Percentiles rank a stretch among this genome's conserved stretches.
Conservation (phyloP, 2,329 filamentous ascomycete species). For the Hypoxylon sp. region DNA sequence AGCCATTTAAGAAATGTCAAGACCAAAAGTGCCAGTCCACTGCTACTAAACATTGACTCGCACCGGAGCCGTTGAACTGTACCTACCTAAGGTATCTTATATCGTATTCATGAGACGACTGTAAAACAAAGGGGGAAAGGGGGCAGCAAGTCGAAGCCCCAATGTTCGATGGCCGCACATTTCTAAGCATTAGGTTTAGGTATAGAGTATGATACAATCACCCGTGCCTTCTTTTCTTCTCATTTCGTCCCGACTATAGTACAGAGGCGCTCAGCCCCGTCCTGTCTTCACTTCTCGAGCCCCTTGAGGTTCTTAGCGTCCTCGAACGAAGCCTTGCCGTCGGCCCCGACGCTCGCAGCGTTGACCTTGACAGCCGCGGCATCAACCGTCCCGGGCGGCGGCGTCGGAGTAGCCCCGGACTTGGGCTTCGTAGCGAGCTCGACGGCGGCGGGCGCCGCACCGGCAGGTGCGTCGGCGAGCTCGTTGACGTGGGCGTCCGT, state of each 20-base stretch:
- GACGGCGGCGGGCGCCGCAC: conserved; percentile 68
- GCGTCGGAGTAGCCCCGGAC: conserved; percentile 32
- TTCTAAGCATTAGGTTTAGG: too few relatives aligned
- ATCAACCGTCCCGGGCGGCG: conserved; percentile 43
- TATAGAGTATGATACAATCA: background rate
- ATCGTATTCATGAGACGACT: too few relatives aligned
- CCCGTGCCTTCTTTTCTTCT: too few relatives aligned
- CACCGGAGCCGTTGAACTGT: too few relatives aligned
- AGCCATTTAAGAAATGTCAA: too few relatives aligned
- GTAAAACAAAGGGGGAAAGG: background rate
- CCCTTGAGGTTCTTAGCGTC: conserved; percentile 66
- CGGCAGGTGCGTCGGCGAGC: conserved; percentile 82
- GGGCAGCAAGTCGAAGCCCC: background rate
- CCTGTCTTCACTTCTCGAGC: conserved; percentile 48
- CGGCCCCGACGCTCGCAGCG: conserved; percentile 63
- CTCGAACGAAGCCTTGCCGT: conserved; percentile 73
- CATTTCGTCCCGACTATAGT: background rate
- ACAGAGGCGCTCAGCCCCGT: too few relatives aligned
- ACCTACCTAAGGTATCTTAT: too few relatives aligned
- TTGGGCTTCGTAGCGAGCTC: conserved; percentile 54
- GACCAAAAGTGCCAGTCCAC: too few relatives aligned
- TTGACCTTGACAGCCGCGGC: conserved; percentile 57
- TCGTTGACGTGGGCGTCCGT: conserved; percentile 85
- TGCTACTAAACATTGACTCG: too few relatives aligned
- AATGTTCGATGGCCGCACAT: background rate